Evolutionary conservation across 148 eudicot species (phyloP), one percentile per base, ranked within the genome.

Genomic region (Polygonum maritimum): DNA sequence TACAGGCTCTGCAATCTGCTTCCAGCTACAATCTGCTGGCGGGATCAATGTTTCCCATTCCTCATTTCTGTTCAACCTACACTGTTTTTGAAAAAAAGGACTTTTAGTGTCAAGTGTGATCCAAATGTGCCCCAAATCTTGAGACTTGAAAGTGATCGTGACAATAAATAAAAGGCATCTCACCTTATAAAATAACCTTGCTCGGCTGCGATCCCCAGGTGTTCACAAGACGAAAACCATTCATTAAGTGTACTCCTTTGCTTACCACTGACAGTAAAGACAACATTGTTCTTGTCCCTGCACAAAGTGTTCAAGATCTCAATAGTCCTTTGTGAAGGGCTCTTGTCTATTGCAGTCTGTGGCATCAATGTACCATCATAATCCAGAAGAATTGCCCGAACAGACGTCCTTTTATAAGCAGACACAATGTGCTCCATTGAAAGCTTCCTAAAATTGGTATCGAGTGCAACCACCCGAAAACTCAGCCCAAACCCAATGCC

Each of bases 361-460:
- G 89, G 87, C 84, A 83, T 81, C 63, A 87, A 77, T 4, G 87
- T 87, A 21, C 89, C 89, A 81, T 87, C 89, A 70, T 87, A 87
- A 35, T 22, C n/a, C n/a, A n/a, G n/a, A n/a, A n/a, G n/a, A n/a
- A n/a, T n/a, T n/a, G 84, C 85, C 44, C 89, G 79, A 31, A 62
- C 85, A 21, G 51, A 82, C 10, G 87, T 79, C 76, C 78, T 77
- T 54, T 77, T 80, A 67, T 84, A 87, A 10, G 86, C 87, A 31
- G 87, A 82, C 78, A 84, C 87, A 33, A 87, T 87, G 72, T 81
- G 81, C 78, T 87, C 89, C 76, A 83, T 82, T 0, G 84, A 73
- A 4, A 87, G 87, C 78, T 87, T 87, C 76, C 80, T 82, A 62
- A 87, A 87, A 73, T 81, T 86, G 15, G 85, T 81, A 80, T 83